Evolutionary conservation across 345 rosid genomes (phyloP).

Genomic region (Syzygium aromaticum): DNA sequence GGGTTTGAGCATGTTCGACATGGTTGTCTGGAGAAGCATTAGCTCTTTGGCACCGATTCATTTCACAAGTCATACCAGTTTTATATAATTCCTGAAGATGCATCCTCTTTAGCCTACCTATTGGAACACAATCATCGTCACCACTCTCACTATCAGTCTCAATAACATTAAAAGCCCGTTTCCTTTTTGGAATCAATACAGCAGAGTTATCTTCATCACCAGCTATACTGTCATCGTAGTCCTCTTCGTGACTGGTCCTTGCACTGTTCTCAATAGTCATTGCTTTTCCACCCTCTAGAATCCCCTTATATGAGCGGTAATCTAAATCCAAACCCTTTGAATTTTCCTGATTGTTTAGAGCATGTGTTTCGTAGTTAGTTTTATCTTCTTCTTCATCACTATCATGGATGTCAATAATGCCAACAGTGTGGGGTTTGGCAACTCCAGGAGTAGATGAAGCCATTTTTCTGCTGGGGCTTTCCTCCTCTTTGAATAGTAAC

Average conservation of each 20-base stretch:
- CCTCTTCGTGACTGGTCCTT: constrained; percentile 18
- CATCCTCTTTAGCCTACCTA: constrained; percentile 30
- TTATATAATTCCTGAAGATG: constrained; percentile 7
- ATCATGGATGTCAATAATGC: constrained; percentile 36
- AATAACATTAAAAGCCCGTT: constrained; percentile 35
- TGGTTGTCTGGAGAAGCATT: constrained; percentile 3
- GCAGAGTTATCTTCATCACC: constrained; percentile 7
- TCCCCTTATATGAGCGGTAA: background rate
- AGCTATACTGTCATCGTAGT: background rate
- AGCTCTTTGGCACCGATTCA: background rate
- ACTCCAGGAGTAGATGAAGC: constrained; percentile 37
- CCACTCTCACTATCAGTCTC: constrained; percentile 53
- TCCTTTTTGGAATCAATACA: constrained; percentile 35
- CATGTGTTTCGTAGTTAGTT: background rate
- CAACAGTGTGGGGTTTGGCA: constrained; percentile 2
- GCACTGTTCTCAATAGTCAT: background rate
- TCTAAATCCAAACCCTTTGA: background rate
- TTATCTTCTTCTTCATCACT: constrained; percentile 34
- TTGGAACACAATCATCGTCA: constrained; percentile 37
- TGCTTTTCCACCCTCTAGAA: background rate
- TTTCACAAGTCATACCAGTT: background rate
- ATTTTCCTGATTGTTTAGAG: background rate
- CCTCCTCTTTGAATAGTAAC: constrained; percentile 38
- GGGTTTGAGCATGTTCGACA: constrained; percentile 1
- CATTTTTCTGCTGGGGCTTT: constrained; percentile 17